Conservation (phyloP, 2,329 filamentous ascomycete genomes). For the Cladosporium sp. region DNA sequence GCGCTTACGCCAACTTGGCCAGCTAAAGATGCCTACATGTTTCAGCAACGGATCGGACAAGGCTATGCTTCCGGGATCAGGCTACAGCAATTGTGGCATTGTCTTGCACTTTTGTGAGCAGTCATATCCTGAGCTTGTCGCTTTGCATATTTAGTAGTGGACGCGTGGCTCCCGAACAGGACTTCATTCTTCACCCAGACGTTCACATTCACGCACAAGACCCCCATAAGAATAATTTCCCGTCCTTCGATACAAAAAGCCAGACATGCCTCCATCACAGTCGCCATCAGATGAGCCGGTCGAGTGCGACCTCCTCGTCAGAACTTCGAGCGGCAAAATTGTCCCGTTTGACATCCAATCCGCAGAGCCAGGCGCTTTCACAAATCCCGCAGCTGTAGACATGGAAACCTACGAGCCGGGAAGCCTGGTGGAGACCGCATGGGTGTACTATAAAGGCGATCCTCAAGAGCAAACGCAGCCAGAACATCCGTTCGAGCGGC, state of each 20-base stretch:
- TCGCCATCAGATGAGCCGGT: background rate
- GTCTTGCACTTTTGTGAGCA: background rate
- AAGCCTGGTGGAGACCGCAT: background rate
- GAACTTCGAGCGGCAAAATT: background rate
- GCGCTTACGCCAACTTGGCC: background rate
- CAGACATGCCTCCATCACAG: background rate
- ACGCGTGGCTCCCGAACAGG: background rate
- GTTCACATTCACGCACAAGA: background rate
- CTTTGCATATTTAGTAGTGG: background rate
- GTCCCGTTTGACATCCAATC: background rate
- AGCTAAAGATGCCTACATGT: background rate
- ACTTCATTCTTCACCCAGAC: background rate
- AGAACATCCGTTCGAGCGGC: background rate
- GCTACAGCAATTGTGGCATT: background rate
- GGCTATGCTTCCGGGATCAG: background rate
- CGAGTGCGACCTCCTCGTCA: background rate
- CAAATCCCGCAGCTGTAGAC: background rate
- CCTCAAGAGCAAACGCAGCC: background rate
- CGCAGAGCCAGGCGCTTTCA: background rate
- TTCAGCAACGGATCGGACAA: background rate
- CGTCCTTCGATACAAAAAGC: background rate
- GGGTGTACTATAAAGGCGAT: background rate
- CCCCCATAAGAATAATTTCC: background rate
- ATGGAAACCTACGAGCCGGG: background rate
- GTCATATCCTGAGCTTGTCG: background rate